Evolutionary conservation across 345 rosid genomes (phyloP), one percentile per base, ranked within the genome.

Genomic region (Bruguiera parviflora): DNA sequence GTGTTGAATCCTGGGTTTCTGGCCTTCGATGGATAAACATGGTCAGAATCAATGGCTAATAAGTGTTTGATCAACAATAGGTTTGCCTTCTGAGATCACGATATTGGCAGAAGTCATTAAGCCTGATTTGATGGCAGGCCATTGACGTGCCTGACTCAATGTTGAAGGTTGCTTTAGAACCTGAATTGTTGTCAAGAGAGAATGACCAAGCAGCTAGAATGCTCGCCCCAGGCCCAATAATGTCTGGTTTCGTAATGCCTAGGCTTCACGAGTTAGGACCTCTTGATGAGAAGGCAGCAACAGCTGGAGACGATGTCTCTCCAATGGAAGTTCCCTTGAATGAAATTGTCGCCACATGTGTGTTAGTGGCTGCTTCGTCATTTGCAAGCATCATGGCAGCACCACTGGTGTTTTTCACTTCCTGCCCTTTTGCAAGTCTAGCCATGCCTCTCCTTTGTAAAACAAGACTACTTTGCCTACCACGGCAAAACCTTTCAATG

Each of bases 51-150:
- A 0, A 75, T 75, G 75, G 78, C 88, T 47, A 84, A 82, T 56
- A 85, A 20, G 24, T 22, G 24, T n/a, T 53, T 53, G 24, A 9
- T 53, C 25, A 53, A n/a, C 8, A 53, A 53, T 53, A 10, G 3
- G 57, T 53, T 53, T 0, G 3, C 13, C 57, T 9, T 6, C 21
- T n/a, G 4, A 3, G 57, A 7, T 53, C 24, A n/a, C 57, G 6
- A 11, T 20, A 22, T 7, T 20, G 8, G 82, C 82, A 3, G 82
- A 66, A 15, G 88, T 84, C 29, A 87, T 77, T 6, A 83, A 73
- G 27, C 87, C 84, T n/a, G 88, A 87, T 84, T 79, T 79, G 46
- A 87, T 76, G 87, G 73, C 84, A 81, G 0, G 88, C 72, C 91
- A 87, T 87, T 8, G 88, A 87, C 46, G 84, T 87, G 66, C 87